Evolutionary conservation across 257 asterid species (phyloP).

Genomic region (Nicotiana tabacum): DNA sequence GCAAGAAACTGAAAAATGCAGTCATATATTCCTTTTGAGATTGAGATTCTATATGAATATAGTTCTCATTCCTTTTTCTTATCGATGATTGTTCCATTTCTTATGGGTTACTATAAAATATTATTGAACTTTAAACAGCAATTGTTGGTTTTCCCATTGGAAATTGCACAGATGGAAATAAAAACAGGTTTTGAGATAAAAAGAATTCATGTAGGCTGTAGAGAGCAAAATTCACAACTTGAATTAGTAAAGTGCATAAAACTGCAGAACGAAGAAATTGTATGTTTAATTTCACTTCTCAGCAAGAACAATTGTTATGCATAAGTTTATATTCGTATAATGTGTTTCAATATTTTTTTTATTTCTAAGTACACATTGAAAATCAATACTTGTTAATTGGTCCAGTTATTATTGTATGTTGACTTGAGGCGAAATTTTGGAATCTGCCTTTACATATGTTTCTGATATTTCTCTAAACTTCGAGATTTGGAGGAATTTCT

Average conservation of each 20-base stretch:
- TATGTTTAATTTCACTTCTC: not conserved
- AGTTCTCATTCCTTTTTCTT: not conserved
- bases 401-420: not conserved
- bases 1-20: not conserved
- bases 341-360: not conserved
- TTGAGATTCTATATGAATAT: not conserved
- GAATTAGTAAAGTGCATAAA: not conserved
- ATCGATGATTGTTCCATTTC: not conserved
- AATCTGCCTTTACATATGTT: not conserved
- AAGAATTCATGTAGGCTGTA: not conserved
- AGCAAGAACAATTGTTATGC: not conserved
- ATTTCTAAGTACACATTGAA: not conserved
- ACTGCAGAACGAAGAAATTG: not conserved
- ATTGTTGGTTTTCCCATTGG: not conserved
- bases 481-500: constrained; percentile 21
- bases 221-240: not conserved
- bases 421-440: not conserved
- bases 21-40: not conserved
- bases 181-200: not conserved
- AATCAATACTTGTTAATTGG: not conserved
- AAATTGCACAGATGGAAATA: not conserved
- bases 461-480: not conserved
- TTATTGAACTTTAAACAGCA: not conserved
- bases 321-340: not conserved
- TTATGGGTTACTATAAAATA: not conserved